Evolutionary conservation across 768 basidiomycete species (phyloP).

Genomic region (Amanita rubescens): DNA sequence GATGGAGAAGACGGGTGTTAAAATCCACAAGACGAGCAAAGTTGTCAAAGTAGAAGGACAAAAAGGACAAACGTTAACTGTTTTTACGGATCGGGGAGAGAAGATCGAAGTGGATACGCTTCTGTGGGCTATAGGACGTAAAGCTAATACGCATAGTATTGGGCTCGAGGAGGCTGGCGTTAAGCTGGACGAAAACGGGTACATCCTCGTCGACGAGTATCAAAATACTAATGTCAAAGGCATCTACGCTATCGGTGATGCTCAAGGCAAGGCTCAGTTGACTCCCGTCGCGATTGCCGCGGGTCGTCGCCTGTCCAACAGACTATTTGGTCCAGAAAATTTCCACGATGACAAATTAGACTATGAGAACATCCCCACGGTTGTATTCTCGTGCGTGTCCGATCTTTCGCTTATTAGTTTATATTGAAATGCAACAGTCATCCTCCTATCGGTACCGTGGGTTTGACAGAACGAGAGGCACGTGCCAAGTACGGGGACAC

Average conservation of each 20-base stretch:
- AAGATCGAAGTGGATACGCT: conserved; percentile 79
- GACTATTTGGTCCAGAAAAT: conserved; percentile 82
- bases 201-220: conserved; percentile 85
- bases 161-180: conserved; percentile 76
- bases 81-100: conserved; percentile 71
- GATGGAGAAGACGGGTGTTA: conserved; percentile 93
- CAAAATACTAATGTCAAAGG: conserved; percentile 72
- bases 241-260: conserved; percentile 85
- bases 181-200: conserved; percentile 68
- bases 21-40: conserved; percentile 73
- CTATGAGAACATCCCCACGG: conserved; percentile 88
- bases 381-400: conserved; percentile 86
- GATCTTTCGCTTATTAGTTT: background rate
- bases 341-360: conserved; percentile 83
- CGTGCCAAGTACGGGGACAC: conserved; percentile 79
- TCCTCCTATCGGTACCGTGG: conserved; percentile 92
- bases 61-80: conserved; percentile 63
- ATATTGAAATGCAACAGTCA: conserved; percentile 43
- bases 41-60: conserved; percentile 71
- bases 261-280: conserved; percentile 84
- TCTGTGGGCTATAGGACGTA: conserved; percentile 93
- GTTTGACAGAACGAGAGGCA: conserved; percentile 90
- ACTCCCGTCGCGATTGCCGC: conserved; percentile 99
- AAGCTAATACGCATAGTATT: conserved; percentile 69
- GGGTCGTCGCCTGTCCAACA: conserved; percentile 80